phyloP scores from a whole-genome alignment of 2,329 filamentous ascomycete species.

The Scortechinia acanthostroma region DNA sequence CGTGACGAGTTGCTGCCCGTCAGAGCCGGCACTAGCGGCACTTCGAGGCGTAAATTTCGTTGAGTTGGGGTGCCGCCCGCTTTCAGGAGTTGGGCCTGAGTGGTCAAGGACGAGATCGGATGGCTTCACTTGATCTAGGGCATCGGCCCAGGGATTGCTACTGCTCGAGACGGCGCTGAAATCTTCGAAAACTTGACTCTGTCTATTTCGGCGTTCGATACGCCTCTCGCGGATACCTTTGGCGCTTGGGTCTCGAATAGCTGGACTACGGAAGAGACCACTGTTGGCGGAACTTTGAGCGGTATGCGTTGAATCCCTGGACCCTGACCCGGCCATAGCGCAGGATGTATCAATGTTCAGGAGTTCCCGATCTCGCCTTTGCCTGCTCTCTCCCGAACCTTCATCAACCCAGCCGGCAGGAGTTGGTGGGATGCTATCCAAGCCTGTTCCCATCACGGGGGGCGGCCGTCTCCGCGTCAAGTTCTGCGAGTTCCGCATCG shows the following conservation, averaged over 20 bases:
- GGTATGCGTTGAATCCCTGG: background rate
- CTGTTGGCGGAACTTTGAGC: background rate
- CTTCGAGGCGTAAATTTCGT: background rate
- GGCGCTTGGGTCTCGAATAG: conserved; percentile 23
- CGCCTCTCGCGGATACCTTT: conserved; percentile 54
- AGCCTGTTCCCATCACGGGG: conserved; percentile 21
- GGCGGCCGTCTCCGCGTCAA: conserved; percentile 16
- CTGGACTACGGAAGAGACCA: conserved; percentile 35
- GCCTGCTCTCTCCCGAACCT: conserved; percentile 7
- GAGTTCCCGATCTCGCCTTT: background rate
- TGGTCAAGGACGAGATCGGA: conserved; percentile 33
- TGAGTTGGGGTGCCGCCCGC: conserved; percentile 12
- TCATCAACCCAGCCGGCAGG: conserved; percentile 32
- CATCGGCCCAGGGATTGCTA: conserved; percentile 26
- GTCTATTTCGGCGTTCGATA: conserved; percentile 47
- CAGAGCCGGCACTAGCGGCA: conserved; percentile 6
- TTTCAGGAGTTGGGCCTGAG: too few species aligned
- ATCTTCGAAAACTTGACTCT: conserved; percentile 31
- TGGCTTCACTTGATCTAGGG: conserved; percentile 21
- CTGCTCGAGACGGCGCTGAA: conserved; percentile 9
- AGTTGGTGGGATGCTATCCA: conserved; percentile 31
- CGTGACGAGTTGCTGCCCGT: conserved; percentile 18
- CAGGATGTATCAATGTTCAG: background rate
- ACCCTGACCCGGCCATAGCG: too few species aligned
- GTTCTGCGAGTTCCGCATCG: conserved; percentile 14